Percentiles rank a stretch among this genome's conserved stretches.
These are phyloP conservation scores for Phialocephala sp. DNA, from an alignment of 2,329 filamentous ascomycete genomes.

Conservation along the genomic window DNA sequence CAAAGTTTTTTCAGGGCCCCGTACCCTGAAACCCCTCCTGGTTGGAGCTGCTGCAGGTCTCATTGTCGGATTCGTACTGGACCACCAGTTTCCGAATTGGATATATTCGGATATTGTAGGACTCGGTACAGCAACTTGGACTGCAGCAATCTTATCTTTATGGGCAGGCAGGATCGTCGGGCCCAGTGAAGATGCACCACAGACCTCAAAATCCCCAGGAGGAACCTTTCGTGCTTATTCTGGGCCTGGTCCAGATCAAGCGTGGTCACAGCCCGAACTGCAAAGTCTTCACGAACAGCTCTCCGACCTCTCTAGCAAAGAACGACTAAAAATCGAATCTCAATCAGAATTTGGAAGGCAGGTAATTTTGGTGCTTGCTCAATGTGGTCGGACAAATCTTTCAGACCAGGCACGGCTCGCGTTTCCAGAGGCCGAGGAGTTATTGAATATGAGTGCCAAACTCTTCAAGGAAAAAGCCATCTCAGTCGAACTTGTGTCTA, in stretches of 20 bases:
- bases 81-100: conserved; percentile 46
- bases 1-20: conserved; percentile 57
- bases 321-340: conserved; percentile 49
- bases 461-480: conserved; percentile 26
- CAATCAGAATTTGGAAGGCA: conserved; percentile 53
- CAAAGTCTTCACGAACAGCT: conserved; percentile 51
- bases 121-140: conserved; percentile 56
- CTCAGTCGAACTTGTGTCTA: conserved; percentile 28
- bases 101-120: conserved; percentile 53
- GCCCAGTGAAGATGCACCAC: conserved; percentile 45
- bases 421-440: conserved; percentile 48
- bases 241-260: conserved; percentile 46
- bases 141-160: conserved; percentile 55
- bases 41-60: conserved; percentile 53
- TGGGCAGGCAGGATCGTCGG: conserved; percentile 54
- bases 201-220: neutral
- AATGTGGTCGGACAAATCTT: conserved; percentile 13
- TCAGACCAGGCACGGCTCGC: conserved; percentile 39
- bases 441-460: conserved; percentile 38
- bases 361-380: conserved; percentile 45
- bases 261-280: conserved; percentile 56
- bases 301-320: conserved; percentile 46
- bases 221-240: conserved; percentile 26
- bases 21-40: conserved; percentile 54
- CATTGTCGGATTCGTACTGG: conserved; percentile 52